These are phyloP conservation scores for Amniculicola lignicola DNA, from an alignment of 495 filamentous ascomycete species.

Conservation along the genomic window DNA sequence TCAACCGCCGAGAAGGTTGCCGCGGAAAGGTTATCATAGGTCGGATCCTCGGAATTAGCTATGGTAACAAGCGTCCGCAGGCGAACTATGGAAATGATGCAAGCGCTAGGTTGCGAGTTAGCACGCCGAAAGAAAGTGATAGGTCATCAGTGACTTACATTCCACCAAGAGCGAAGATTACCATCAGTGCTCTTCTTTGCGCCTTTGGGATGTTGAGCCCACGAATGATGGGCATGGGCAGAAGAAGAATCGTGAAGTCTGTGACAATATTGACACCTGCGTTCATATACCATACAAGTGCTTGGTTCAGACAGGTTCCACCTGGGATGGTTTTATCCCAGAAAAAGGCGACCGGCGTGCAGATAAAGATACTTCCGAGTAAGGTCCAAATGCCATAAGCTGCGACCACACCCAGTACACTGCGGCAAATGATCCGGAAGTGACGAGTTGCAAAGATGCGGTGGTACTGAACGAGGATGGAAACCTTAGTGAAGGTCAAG, in stretches of 20 bases:
- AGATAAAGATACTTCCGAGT: slow-evolving; percentile 38
- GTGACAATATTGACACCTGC: slow-evolving; percentile 51
- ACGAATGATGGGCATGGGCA: slow-evolving; percentile 37
- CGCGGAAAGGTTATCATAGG: slow-evolving; percentile 35
- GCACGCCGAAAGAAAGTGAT: neutral
- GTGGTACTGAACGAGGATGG: slow-evolving; percentile 28
- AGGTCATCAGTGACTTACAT: slow-evolving; percentile 31
- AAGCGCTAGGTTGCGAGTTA: slow-evolving; percentile 26
- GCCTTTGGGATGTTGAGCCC: slow-evolving; percentile 30
- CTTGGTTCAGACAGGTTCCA: slow-evolving; percentile 48
- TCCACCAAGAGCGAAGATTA: slow-evolving; percentile 38
- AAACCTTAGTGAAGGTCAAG: slow-evolving; percentile 25
- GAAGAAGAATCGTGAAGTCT: slow-evolving; percentile 48
- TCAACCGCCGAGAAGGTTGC: slow-evolving; percentile 37
- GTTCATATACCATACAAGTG: slow-evolving; percentile 50
- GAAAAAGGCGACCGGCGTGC: slow-evolving; percentile 36
- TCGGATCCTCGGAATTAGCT: slow-evolving; percentile 36
- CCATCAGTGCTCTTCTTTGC: slow-evolving; percentile 35
- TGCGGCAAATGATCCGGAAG: slow-evolving; percentile 28
- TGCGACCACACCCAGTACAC: slow-evolving; percentile 29
- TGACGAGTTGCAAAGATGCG: slow-evolving; percentile 21
- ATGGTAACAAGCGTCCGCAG: slow-evolving; percentile 37
- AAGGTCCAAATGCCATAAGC: slow-evolving; percentile 34
- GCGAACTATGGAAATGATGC: slow-evolving; percentile 38
- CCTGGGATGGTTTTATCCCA: slow-evolving; percentile 40